Evolutionary conservation across 192 early-diverging fungal species (phyloP).

Genomic region (Bifiguratus adelaidae): DNA sequence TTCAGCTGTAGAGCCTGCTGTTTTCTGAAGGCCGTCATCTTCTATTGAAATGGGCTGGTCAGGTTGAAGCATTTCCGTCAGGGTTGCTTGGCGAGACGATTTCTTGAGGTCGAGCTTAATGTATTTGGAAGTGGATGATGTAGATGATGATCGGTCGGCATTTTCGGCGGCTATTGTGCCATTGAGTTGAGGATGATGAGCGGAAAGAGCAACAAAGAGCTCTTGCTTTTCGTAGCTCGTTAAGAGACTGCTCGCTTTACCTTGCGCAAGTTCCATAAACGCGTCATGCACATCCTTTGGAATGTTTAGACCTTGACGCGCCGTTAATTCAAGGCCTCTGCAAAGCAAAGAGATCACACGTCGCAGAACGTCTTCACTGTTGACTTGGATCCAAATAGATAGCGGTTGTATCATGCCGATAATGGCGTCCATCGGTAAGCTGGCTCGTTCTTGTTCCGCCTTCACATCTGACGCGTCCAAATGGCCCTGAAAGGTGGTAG

Average conservation of each 20-base stretch:
- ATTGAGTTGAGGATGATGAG: constrained; percentile 10
- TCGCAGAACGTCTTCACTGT: constrained; percentile 5
- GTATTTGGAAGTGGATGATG: not conserved
- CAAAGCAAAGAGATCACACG: constrained; percentile 9
- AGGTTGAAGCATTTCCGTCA: not conserved
- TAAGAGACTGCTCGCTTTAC: constrained; percentile 5
- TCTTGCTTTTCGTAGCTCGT: constrained; percentile 7
- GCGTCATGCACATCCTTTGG: constrained; percentile 12
- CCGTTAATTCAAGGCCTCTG: constrained; percentile 4
- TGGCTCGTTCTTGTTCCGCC: no score
- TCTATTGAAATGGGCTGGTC: not conserved
- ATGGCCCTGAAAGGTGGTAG: no score
- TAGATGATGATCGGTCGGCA: not conserved
- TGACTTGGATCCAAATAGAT: constrained; percentile 21
- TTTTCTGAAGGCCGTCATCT: not conserved
- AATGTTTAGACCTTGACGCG: constrained; percentile 6
- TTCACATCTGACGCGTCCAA: no score
- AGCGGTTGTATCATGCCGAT: constrained; percentile 5
- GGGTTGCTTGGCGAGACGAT: not conserved
- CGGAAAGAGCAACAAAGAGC: constrained; percentile 11
- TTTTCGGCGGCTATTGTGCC: not conserved
- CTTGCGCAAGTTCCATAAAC: constrained; percentile 16
- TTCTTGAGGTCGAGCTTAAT: no score
- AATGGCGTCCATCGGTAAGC: no score
- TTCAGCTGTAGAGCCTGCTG: not conserved